Base-by-base conservation (phyloP, 2,329 filamentous ascomycete genomes). In the Byssoonygena ceratinophila region DNA sequence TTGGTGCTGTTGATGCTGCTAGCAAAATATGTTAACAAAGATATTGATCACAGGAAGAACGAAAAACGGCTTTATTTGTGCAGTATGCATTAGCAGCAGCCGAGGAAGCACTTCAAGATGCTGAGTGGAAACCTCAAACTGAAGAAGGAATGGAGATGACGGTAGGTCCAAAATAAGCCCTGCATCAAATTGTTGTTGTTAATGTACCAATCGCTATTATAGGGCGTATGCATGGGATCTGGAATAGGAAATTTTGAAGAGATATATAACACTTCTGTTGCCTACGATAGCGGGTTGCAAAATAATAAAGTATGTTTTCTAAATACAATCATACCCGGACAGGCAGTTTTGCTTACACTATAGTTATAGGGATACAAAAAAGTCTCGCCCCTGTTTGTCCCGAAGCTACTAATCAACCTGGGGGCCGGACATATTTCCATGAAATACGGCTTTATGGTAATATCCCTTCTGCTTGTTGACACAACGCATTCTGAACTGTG, bases 381-480 rank as follows among this genome's bases (percentile, higher is more conserved):
- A 63, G 86, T 97, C 1, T 94, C 90, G 31, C 92, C 92, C 1
- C 73, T 95, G 2, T 97, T 98, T 64, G 89, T 97, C 6, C 92
- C 92, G 5, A 85, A 87, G 60, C 81, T 97, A 6, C 76, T 98
- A 46, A 95, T 94, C 70, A 98, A 98, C 66, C 79, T 98, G 59
- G 92, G 87, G 0, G 92, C 92, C 8, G 92, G 92, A 0, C 91
- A 97, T 65, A 82, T 97, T 34, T 91, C 91, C 23, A 97, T 98
- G 83, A 85, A 82, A 60, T 83, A 92, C 70, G 87, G 88, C 16
- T 85, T 98, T 63, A 81, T 76, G 63, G 76, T 78, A 63, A 46
- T 16, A 6, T 27, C 9, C n/a, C 11, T 25, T 34, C 11, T 31
- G 12, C 16, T 22, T 4, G 44, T 36, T n/a, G 27, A 2, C 20